Evolutionary conservation across 495 filamentous ascomycete species (phyloP).

Genomic region (Lasiosphaeriaceae sp.): DNA sequence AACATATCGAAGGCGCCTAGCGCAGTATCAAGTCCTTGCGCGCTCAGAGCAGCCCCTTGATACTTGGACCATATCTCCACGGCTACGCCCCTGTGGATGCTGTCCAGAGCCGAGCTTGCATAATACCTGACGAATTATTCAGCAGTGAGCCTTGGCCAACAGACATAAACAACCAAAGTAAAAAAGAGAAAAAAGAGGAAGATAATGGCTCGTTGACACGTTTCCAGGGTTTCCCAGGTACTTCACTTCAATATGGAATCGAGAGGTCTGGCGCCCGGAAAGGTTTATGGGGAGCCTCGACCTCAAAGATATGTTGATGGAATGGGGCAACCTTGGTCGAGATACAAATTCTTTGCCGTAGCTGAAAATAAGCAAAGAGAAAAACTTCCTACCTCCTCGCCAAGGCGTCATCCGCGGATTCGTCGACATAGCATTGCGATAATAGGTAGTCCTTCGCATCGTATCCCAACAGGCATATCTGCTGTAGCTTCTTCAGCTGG

Average conservation of each 20-base stretch:
- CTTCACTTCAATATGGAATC: too few species aligned
- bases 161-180: not conserved
- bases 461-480: constrained; percentile 68
- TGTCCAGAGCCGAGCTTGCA: constrained; percentile 64
- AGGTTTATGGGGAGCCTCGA: too few species aligned
- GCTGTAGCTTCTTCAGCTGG: constrained; percentile 63
- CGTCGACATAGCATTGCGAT: constrained; percentile 53
- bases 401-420: constrained; percentile 68
- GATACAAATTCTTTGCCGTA: too few species aligned
- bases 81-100: constrained; percentile 76
- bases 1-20: constrained; percentile 86
- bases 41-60: constrained; percentile 26
- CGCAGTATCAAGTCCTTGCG: constrained; percentile 59
- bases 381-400: constrained; percentile 62
- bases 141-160: constrained; percentile 5
- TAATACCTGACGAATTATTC: constrained; percentile 56
- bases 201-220: too few species aligned
- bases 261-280: too few species aligned
- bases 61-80: constrained; percentile 68
- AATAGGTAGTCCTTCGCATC: constrained; percentile 86
- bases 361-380: not conserved
- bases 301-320: not conserved
- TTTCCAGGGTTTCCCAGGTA: too few species aligned
- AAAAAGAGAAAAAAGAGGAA: not conserved
- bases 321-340: too few species aligned